These are phyloP conservation scores for Curvularia eragrostidis DNA, from an alignment of 2,329 filamentous ascomycete genomes.

Conservation along the genomic window DNA sequence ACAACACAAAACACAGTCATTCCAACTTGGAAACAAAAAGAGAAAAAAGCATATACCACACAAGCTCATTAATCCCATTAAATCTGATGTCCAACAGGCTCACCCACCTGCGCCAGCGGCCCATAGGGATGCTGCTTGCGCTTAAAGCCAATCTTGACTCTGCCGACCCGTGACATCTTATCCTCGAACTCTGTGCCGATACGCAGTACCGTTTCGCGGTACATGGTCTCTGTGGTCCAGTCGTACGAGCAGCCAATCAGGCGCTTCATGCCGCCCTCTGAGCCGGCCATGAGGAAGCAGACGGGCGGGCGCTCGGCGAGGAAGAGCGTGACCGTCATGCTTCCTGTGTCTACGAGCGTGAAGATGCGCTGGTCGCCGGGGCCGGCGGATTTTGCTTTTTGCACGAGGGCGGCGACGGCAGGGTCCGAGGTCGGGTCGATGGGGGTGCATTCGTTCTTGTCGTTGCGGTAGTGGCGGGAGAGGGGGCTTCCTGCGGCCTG, in stretches of 20 bases:
- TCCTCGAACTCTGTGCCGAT: constrained; percentile 51
- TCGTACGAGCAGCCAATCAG: constrained; percentile 57
- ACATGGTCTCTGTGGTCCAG: constrained; percentile 51
- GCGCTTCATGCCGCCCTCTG: constrained; percentile 56
- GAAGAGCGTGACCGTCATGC: constrained; percentile 55
- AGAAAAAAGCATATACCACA: neutral
- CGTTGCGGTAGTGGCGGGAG: constrained; percentile 42
- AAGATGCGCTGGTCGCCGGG: constrained; percentile 38
- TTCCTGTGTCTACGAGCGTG: constrained; percentile 47
- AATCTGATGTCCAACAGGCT: constrained; percentile 28
- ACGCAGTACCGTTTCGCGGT: constrained; percentile 55
- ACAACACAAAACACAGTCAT: too few species aligned
- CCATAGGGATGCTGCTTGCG: constrained; percentile 42
- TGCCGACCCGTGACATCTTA: constrained; percentile 42
- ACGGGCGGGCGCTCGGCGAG: constrained; percentile 50
- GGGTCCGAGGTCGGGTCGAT: constrained; percentile 42
- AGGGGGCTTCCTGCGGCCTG: constrained; percentile 35
- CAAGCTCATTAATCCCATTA: neutral
- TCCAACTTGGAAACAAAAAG: too few species aligned
- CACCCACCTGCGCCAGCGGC: constrained; percentile 35
- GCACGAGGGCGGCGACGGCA: constrained; percentile 26
- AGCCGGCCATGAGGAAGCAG: constrained; percentile 53
- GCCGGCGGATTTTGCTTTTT: constrained; percentile 30
- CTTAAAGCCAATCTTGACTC: constrained; percentile 44
- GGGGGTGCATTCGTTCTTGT: constrained; percentile 41